phyloP scores from a whole-genome alignment of 2,329 filamentous ascomycete species.

The Colletotrichum trifolii region DNA sequence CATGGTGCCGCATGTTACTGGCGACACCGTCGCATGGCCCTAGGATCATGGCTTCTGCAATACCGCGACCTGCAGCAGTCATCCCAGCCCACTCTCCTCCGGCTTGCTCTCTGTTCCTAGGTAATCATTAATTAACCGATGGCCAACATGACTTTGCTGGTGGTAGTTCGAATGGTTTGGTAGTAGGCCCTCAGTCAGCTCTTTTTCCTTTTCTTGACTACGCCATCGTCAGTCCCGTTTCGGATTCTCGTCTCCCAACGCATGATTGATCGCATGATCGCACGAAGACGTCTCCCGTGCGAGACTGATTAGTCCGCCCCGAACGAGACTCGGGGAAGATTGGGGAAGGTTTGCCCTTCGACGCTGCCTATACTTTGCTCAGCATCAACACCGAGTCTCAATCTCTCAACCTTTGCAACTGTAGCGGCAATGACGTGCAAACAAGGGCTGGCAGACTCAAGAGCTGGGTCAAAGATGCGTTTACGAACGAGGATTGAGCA shows the following conservation, averaged over 20 bases:
- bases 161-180: constrained; percentile 26
- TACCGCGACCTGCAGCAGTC: constrained; percentile 18
- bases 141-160: constrained; percentile 16
- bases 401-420: not conserved
- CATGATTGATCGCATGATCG: no score
- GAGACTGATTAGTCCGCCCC: not conserved
- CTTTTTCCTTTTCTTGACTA: constrained; percentile 1
- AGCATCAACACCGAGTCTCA: not conserved
- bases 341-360: no score
- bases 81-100: constrained; percentile 20
- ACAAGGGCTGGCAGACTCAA: constrained; percentile 13
- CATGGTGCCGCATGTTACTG: constrained; percentile 23
- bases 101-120: constrained; percentile 13
- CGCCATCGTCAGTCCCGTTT: not conserved
- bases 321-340: no score
- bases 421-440: constrained; percentile 22
- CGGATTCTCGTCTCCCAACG: not conserved
- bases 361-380: no score
- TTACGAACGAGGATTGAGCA: constrained; percentile 9
- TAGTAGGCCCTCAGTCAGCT: constrained; percentile 12
- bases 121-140: constrained; percentile 1
- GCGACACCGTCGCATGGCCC: constrained; percentile 23
- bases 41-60: constrained; percentile 29
- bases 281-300: no score
- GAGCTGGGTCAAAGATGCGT: constrained; percentile 19